phyloP scores from a whole-genome alignment of 2,329 filamentous ascomycete species.

The Xylariaceae sp. region DNA sequence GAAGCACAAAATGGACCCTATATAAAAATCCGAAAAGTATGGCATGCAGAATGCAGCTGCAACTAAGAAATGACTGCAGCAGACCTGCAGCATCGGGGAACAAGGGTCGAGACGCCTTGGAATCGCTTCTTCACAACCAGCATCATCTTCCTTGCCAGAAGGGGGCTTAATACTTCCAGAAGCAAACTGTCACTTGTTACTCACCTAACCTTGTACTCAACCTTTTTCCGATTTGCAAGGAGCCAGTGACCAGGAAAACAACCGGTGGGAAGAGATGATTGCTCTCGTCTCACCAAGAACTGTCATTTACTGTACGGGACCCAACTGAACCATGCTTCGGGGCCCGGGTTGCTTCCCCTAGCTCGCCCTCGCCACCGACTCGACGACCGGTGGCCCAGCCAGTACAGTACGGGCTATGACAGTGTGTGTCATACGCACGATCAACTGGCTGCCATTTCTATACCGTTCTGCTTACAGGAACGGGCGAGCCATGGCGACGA shows the following conservation, averaged over 20 bases:
- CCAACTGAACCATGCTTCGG: conserved; percentile 12
- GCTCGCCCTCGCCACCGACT: conserved; percentile 14
- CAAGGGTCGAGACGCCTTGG: conserved; percentile 27
- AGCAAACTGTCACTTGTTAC: conserved; percentile 19
- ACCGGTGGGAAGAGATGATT: conserved; percentile 12
- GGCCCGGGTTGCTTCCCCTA: conserved; percentile 30
- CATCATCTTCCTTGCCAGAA: neutral
- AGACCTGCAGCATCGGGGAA: conserved; percentile 34
- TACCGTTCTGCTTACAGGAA: too few relatives aligned
- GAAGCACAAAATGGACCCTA: conserved; percentile 33
- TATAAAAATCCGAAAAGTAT: conserved; percentile 34
- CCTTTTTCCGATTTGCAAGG: neutral
- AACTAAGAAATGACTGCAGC: conserved; percentile 41
- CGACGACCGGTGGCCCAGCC: neutral
- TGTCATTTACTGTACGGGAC: neutral
- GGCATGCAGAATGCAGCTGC: conserved; percentile 44
- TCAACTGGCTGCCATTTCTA: too few relatives aligned
- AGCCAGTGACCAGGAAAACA: neutral
- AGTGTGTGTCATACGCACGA: too few relatives aligned
- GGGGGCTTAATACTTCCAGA: conserved; percentile 13
- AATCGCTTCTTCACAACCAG: neutral
- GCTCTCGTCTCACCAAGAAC: conserved; percentile 18
- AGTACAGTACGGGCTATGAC: too few relatives aligned
- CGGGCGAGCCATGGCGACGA: too few relatives aligned
- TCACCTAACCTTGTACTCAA: neutral